Evolutionary conservation across 208 protist species (phyloP).

Genomic region (Trypanosoma theileri): DNA sequence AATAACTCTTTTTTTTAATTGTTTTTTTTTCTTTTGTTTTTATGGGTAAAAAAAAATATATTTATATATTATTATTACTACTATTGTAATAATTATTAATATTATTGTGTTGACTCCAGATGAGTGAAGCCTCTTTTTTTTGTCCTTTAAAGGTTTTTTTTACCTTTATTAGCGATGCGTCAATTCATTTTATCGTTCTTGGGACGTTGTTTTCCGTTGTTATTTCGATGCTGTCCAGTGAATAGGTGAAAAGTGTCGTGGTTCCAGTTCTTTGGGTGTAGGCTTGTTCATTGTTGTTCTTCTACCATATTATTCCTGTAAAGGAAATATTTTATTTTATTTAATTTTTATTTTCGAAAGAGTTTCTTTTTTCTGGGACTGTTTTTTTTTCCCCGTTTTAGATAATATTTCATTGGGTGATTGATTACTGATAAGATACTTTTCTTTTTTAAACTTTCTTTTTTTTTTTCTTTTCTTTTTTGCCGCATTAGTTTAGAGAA

Average conservation of each 20-base stretch:
- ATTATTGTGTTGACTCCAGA: not conserved
- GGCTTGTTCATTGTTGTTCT: not conserved
- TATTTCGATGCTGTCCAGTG: too few relatives aligned
- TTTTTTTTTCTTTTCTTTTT: constrained; percentile 25
- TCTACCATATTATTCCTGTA: not conserved
- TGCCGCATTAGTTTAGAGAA: not conserved
- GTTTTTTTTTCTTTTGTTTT: constrained; percentile 16
- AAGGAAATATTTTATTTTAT: not conserved
- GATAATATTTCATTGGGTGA: not conserved
- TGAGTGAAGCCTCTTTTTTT: constrained; percentile 19
- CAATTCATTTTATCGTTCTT: too few relatives aligned
- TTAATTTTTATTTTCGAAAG: not conserved
- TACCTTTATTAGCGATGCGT: too few relatives aligned
- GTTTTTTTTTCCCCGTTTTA: constrained; percentile 1
- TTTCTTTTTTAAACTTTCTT: constrained; percentile 27
- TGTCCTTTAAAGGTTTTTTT: not conserved
- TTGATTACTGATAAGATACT: constrained; percentile 4
- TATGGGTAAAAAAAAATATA: constrained; percentile 2
- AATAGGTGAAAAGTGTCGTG: too few relatives aligned
- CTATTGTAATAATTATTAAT: too few relatives aligned
- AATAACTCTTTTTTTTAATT: constrained; percentile 16
- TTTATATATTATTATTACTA: too few relatives aligned
- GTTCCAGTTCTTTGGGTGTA: too few relatives aligned
- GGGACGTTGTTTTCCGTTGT: too few relatives aligned
- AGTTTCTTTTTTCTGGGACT: not conserved